Base-by-base conservation (phyloP, 768 basidiomycete species). In the Phaeotremella fagi region DNA sequence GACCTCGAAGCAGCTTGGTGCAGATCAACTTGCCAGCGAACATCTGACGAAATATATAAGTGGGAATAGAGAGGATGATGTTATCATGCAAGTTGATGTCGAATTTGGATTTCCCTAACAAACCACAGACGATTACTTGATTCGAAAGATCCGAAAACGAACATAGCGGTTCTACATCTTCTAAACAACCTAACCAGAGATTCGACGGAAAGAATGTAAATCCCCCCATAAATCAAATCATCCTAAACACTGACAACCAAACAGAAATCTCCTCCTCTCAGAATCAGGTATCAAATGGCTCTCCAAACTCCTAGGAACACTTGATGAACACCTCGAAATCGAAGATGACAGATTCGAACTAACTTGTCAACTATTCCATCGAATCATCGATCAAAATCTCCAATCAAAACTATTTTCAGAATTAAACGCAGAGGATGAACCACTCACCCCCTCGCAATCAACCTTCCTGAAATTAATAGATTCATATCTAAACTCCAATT, bases 401-500 rank as follows among this genome's bases (percentile, higher is more conserved):
- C 78, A 83, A 9, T 79, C 82, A 4, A 77, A 79, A 47, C 76
- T 89, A 23, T 90, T 85, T 71, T 72, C 61, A 18, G 79, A 78
- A 49, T 79, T 90, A 49, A 68, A 46, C 70, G 88, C 88, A 53
- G 56, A 75, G 22, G 82, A 80, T 42, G 89, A 90, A 75, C 78
- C 83, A 12, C 81, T 91, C 35, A 83, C 87, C 4, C 88, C 90
- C 0, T 84, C 86, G 60, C 91, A 94, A 71, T 88, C 84, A 3
- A 86, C 82, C n/a, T 76, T 94, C 11, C 81, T 95, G 53, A 92
- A 91, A 73, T 78, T 94, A 15, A 77, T 91, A 12, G 91, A 94
- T 69, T 86, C 88, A 1, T 85, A 88, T 67, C 77, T 90, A 49
- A 22, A 41, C 38, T 14, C 38, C 12, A 6, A 7, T 9, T 85